Evolutionary conservation across 345 rosid species (phyloP).

Genomic region (Citrus mangshanensis): DNA sequence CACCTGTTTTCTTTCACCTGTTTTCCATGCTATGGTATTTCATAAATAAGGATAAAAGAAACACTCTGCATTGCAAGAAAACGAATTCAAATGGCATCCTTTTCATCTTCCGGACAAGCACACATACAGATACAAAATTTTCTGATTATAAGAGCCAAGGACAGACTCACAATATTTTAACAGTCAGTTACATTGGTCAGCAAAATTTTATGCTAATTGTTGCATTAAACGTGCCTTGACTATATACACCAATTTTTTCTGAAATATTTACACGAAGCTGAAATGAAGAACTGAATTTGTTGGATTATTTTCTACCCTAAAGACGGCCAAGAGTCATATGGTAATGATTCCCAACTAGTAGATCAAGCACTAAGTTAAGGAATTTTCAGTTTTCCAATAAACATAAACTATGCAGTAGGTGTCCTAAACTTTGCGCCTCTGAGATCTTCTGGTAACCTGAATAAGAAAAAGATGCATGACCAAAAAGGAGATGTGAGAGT

Average conservation of each 20-base stretch:
- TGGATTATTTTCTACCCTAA: background rate
- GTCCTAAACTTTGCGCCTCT: slow-evolving; percentile 20
- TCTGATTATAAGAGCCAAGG: background rate
- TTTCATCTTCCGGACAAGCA: too few species aligned
- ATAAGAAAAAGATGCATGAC: background rate
- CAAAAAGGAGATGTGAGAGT: too few species aligned
- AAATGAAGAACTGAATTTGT: background rate
- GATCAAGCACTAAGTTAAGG: background rate
- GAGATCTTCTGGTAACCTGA: slow-evolving; percentile 33
- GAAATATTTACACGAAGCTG: background rate
- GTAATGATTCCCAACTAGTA: background rate
- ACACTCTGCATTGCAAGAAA: too few species aligned
- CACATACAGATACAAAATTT: too few species aligned
- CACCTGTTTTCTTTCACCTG: too few species aligned
- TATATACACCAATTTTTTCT: background rate
- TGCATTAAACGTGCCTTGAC: background rate
- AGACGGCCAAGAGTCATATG: background rate
- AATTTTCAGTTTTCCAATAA: background rate
- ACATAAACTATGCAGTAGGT: background rate
- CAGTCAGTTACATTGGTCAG: background rate
- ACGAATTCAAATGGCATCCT: too few species aligned
- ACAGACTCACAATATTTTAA: background rate
- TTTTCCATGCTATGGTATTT: too few species aligned
- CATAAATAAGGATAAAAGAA: too few species aligned
- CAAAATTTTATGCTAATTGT: background rate